Conservation (phyloP, 2,329 filamentous ascomycete species). For the Dactylellina drechsleri region DNA sequence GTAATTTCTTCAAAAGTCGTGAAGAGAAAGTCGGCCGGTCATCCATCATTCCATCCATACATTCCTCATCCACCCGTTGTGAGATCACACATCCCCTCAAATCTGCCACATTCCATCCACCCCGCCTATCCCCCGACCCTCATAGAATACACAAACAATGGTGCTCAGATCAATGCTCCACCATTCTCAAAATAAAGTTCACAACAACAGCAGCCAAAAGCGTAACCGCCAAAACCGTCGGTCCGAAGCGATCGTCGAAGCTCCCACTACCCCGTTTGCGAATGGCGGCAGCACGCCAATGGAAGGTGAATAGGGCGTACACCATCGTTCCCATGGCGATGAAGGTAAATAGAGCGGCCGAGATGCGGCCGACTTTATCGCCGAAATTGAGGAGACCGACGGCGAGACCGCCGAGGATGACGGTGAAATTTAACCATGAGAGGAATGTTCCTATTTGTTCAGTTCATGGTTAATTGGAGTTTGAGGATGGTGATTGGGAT, state of each 20-base stretch:
- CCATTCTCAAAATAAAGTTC: constrained; percentile 87
- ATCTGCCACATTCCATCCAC: too few relatives aligned
- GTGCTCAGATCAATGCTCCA: constrained; percentile 10
- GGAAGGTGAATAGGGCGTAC: constrained; percentile 93
- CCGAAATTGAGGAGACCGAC: constrained; percentile 98
- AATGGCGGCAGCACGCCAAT: constrained; percentile 96
- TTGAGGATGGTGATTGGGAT: not conserved
- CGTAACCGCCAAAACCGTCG: constrained; percentile 86
- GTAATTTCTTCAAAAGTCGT: too few relatives aligned
- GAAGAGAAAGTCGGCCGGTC: too few relatives aligned
- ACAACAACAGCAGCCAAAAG: constrained; percentile 89
- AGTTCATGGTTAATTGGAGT: not conserved
- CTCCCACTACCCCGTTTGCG: constrained; percentile 89
- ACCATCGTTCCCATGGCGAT: constrained; percentile 96
- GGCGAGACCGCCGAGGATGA: constrained; percentile 94
- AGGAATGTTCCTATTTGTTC: constrained; percentile 75
- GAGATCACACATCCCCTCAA: too few relatives aligned
- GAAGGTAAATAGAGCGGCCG: constrained; percentile 89
- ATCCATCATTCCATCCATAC: not conserved
- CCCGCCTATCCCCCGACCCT: too few relatives aligned
- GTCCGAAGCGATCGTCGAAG: constrained; percentile 95
- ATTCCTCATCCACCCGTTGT: not conserved
- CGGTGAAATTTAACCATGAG: constrained; percentile 99
- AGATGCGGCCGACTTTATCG: constrained; percentile 92
- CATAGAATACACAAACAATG: too few relatives aligned